Evolutionary conservation across 1,284 basidiomycete species (phyloP).

Genomic region (Microbotryum violaceum): DNA sequence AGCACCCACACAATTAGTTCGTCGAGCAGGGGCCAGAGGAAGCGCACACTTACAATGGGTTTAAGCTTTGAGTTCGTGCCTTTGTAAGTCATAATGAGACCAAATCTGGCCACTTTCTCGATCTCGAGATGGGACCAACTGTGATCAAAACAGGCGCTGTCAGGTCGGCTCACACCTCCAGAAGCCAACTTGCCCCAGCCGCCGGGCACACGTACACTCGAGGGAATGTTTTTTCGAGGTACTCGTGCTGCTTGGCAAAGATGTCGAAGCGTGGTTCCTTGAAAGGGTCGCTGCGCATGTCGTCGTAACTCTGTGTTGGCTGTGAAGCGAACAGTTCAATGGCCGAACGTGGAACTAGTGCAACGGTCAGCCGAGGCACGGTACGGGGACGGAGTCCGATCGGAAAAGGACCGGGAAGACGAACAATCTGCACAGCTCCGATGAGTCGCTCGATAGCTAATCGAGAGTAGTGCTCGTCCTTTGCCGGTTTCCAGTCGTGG

Average conservation of each 20-base stretch:
- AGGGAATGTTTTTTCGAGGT: slow-evolving; percentile 43
- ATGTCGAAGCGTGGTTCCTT: slow-evolving; percentile 41
- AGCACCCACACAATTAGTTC: background rate
- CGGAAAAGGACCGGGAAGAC: background rate
- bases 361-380: background rate
- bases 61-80: slow-evolving; percentile 40
- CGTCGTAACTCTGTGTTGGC: slow-evolving; percentile 44
- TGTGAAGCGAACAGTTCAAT: background rate
- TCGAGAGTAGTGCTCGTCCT: slow-evolving; percentile 12
- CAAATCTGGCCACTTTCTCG: slow-evolving; percentile 44
- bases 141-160: too few species aligned
- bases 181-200: background rate
- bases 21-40: background rate
- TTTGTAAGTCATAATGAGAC: slow-evolving; percentile 45
- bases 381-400: background rate
- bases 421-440: slow-evolving; percentile 23
- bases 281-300: slow-evolving; percentile 38
- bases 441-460: slow-evolving; percentile 16
- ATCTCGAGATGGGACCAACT: slow-evolving; percentile 35
- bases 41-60: slow-evolving; percentile 36
- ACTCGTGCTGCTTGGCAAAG: slow-evolving; percentile 40
- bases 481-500: slow-evolving; percentile 16
- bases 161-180: background rate
- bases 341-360: background rate
- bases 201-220: slow-evolving; percentile 27